phyloP scores from a whole-genome alignment of 352 stramenopile species.

The Pythium oligandrum region DNA sequence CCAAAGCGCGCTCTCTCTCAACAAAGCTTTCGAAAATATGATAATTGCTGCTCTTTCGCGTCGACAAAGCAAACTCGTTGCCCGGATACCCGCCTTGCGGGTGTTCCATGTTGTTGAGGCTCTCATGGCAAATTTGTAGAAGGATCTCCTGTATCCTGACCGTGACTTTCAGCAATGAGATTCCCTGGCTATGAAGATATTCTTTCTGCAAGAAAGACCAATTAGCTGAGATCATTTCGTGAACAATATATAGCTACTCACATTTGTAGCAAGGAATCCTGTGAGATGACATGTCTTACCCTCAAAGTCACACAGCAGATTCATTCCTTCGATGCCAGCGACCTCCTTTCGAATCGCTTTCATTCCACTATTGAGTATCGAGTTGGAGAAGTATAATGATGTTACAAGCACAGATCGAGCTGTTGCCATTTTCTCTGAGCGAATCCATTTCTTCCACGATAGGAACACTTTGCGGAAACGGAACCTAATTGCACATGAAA shows the following conservation, averaged over 20 bases:
- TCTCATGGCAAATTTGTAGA: slow-evolving; percentile 26
- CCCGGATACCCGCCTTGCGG: slow-evolving; percentile 38
- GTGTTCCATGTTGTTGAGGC: slow-evolving; percentile 30
- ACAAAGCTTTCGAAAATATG: slow-evolving; percentile 53
- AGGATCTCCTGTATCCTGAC: slow-evolving; percentile 32
- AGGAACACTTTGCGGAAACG: slow-evolving; percentile 65
- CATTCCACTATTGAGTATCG: slow-evolving; percentile 29
- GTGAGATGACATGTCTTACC: slow-evolving; percentile 25
- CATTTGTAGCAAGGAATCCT: slow-evolving; percentile 31
- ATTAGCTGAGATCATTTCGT: background rate
- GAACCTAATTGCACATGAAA: slow-evolving; percentile 29
- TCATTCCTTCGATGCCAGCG: slow-evolving; percentile 18
- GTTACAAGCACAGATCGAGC: slow-evolving; percentile 37
- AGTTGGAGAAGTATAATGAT: slow-evolving; percentile 48
- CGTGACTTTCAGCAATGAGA: slow-evolving; percentile 26
- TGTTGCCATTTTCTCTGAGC: slow-evolving; percentile 29
- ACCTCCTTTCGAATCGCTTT: slow-evolving; percentile 28
- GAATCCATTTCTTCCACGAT: slow-evolving; percentile 51
- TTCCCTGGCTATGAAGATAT: slow-evolving; percentile 9
- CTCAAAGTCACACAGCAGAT: slow-evolving; percentile 45
- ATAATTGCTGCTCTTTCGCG: slow-evolving; percentile 55
- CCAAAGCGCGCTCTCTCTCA: slow-evolving; percentile 40
- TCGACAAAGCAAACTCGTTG: slow-evolving; percentile 47
- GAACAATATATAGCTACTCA: slow-evolving; percentile 14
- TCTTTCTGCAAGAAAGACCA: slow-evolving; percentile 5